Percentiles rank a stretch among this genome's conserved stretches.
These are phyloP conservation scores for Graphiopsis chlorocephala DNA, from an alignment of 2,329 filamentous ascomycete species.

Conservation along the genomic window DNA sequence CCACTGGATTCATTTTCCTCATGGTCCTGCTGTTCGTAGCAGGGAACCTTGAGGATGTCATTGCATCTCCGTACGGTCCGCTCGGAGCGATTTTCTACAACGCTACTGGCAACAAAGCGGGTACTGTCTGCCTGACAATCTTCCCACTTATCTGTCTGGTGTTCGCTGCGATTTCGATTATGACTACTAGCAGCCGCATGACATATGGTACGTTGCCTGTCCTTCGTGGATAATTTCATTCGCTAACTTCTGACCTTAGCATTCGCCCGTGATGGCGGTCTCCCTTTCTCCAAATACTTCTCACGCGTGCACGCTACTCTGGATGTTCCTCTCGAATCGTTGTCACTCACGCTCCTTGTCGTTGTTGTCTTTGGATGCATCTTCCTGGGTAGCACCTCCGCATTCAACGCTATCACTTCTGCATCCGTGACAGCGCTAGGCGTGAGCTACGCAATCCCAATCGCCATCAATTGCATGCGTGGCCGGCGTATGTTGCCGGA, in stretches of 20 bases:
- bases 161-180: conserved; percentile 36
- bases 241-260: conserved; percentile 20
- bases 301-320: conserved; percentile 35
- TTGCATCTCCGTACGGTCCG: conserved; percentile 32
- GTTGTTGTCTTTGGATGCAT: conserved; percentile 37
- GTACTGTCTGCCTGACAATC: conserved; percentile 36
- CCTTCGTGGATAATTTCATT: neutral
- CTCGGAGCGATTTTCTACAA: conserved; percentile 36
- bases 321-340: conserved; percentile 35
- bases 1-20: conserved; percentile 38
- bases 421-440: conserved; percentile 67
- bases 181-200: conserved; percentile 38
- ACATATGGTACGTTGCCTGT: conserved; percentile 24
- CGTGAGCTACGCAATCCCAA: conserved; percentile 71
- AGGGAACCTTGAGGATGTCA: conserved; percentile 32
- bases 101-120: conserved; percentile 34
- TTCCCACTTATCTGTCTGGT: conserved; percentile 37
- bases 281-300: conserved; percentile 36
- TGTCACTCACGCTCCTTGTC: conserved; percentile 32
- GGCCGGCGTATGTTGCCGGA: conserved; percentile 63
- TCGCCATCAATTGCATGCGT: conserved; percentile 65
- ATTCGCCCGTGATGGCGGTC: conserved; percentile 37
- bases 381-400: conserved; percentile 36
- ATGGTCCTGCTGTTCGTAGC: conserved; percentile 37
- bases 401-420: conserved; percentile 38